These are phyloP conservation scores for Aspergillus bridgeri DNA, from an alignment of 495 filamentous ascomycete genomes.

Conservation along the genomic window DNA sequence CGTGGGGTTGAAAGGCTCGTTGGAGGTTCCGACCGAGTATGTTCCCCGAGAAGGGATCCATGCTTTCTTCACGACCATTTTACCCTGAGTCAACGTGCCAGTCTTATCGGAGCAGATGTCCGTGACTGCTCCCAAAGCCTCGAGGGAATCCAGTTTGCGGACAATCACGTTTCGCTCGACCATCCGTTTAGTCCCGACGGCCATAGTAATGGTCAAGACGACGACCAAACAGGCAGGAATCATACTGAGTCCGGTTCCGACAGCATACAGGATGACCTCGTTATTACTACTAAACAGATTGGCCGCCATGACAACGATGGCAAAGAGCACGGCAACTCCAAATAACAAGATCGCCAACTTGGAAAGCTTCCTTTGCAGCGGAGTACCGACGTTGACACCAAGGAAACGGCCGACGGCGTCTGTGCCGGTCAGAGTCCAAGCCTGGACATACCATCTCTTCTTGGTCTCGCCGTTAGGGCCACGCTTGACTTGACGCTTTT, in stretches of 20 bases:
- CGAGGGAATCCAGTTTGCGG: conserved; percentile 60
- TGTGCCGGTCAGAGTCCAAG: conserved; percentile 60
- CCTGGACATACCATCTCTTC: conserved; percentile 65
- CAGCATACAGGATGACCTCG: conserved; percentile 67
- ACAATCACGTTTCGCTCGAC: conserved; percentile 65
- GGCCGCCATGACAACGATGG: conserved; percentile 62
- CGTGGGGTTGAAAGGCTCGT: conserved; percentile 50
- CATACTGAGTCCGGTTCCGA: conserved; percentile 64
- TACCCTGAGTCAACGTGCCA: conserved; percentile 66
- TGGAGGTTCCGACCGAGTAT: conserved; percentile 54
- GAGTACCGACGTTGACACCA: conserved; percentile 68
- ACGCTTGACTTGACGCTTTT: conserved; percentile 52
- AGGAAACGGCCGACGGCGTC: conserved; percentile 68
- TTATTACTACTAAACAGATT: conserved; percentile 56
- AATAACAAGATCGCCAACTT: conserved; percentile 69
- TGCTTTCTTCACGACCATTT: conserved; percentile 76
- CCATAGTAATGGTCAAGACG: conserved; percentile 72
- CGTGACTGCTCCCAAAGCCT: conserved; percentile 66
- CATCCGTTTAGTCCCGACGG: conserved; percentile 70
- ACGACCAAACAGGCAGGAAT: conserved; percentile 74
- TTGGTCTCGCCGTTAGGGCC: conserved; percentile 52
- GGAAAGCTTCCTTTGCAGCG: conserved; percentile 64
- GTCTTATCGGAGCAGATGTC: conserved; percentile 74
- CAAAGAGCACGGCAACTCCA: conserved; percentile 60
- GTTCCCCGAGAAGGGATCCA: conserved; percentile 69